These are phyloP conservation scores for Blumeria graminis DNA, from an alignment of 2,329 filamentous ascomycete genomes.

Conservation along the genomic window DNA sequence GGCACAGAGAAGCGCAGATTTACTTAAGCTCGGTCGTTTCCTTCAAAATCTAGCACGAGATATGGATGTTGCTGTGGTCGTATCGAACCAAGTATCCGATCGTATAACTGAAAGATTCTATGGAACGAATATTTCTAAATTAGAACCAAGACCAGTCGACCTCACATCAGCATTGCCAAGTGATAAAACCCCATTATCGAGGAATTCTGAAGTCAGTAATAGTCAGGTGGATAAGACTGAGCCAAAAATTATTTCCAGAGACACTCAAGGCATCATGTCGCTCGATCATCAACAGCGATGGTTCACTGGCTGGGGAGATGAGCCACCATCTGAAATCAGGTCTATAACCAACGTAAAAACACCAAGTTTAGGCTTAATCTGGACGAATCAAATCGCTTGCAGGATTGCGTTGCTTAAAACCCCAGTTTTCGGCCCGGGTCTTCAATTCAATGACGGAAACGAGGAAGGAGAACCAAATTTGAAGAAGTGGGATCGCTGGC, in stretches of 20 bases:
- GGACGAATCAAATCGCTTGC: constrained; percentile 70
- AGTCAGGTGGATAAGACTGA: background rate
- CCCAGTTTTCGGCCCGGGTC: constrained; percentile 23
- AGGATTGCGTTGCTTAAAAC: constrained; percentile 61
- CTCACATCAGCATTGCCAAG: background rate
- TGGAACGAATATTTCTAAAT: constrained; percentile 3
- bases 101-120: constrained; percentile 29
- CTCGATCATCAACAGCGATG: constrained; percentile 82
- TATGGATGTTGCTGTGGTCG: constrained; percentile 60
- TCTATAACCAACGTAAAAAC: constrained; percentile 40
- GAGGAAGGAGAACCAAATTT: constrained; percentile 23
- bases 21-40: constrained; percentile 51
- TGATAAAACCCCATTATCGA: background rate
- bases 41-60: constrained; percentile 52
- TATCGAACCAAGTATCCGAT: constrained; percentile 89
- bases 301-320: constrained; percentile 88
- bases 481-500: constrained; percentile 43
- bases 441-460: constrained; percentile 16
- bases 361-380: constrained; percentile 66
- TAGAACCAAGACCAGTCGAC: constrained; percentile 2
- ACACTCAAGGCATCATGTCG: constrained; percentile 31
- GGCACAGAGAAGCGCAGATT: constrained; percentile 50
- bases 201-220: background rate
- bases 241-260: constrained; percentile 4
- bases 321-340: constrained; percentile 17